phyloP scores from a whole-genome alignment of 805 yeast genomes.

The Kuraishia cidri region DNA sequence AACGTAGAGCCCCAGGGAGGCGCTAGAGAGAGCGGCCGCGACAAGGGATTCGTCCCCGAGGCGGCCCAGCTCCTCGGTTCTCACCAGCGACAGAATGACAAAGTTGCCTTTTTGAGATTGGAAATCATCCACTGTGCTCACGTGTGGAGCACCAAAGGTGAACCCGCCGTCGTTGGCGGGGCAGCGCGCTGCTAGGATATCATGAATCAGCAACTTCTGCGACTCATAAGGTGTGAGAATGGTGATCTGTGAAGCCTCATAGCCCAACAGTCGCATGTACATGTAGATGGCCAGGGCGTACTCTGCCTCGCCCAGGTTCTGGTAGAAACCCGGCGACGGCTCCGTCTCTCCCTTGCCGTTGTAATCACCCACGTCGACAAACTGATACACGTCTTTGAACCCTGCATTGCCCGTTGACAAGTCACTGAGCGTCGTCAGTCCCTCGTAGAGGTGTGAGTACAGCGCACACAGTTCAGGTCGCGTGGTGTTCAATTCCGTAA shows the following conservation, averaged over 20 bases:
- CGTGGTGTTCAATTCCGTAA: neutral
- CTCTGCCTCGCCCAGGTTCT: conserved; percentile 40
- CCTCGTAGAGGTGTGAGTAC: neutral
- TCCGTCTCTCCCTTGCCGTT: conserved; percentile 20
- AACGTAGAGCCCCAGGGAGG: conserved; percentile 23
- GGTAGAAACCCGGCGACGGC: conserved; percentile 16
- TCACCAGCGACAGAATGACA: conserved; percentile 24
- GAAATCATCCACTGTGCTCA: conserved; percentile 16
- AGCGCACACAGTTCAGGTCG: neutral
- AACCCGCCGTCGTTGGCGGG: conserved; percentile 6
- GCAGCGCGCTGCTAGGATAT: conserved; percentile 25
- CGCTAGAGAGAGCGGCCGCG: conserved; percentile 16
- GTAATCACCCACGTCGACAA: conserved; percentile 20
- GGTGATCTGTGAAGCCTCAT: conserved; percentile 25
- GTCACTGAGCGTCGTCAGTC: neutral
- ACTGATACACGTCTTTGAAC: conserved; percentile 17
- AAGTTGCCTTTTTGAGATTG: conserved; percentile 19
- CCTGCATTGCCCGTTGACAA: conserved; percentile 24
- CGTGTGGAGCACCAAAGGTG: conserved; percentile 17
- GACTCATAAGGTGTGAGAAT: conserved; percentile 30
- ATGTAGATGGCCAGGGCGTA: conserved; percentile 32
- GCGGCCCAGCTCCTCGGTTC: conserved; percentile 16
- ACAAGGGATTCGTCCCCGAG: conserved; percentile 9
- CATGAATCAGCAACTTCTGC: conserved; percentile 32
- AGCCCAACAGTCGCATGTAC: conserved; percentile 36